Evolutionary conservation across 1,139 yeast species (phyloP).

Genomic region (Nakaseomyces kungkrabaensis): DNA sequence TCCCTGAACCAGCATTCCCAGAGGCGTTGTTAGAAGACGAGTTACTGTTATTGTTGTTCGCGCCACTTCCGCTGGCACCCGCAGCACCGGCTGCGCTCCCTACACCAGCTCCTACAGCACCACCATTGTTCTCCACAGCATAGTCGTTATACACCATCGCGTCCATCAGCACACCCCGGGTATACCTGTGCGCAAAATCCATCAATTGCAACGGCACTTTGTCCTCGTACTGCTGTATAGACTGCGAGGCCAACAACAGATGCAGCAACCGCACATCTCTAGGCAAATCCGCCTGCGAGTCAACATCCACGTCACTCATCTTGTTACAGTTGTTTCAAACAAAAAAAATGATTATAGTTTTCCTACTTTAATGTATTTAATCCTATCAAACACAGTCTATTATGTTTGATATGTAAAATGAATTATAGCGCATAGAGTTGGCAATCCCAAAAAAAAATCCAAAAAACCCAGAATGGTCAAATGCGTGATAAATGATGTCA

Average conservation of each 20-base stretch:
- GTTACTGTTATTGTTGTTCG: no score
- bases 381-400: no score
- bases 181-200: conserved; percentile 91
- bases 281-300: conserved; percentile 38
- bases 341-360: background rate
- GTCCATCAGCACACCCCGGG: conserved; percentile 76
- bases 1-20: conserved; percentile 17
- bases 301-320: conserved; percentile 2
- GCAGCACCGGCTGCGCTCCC: conserved; percentile 27
- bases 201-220: conserved; percentile 89
- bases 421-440: no score
- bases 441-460: background rate
- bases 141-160: conserved; percentile 86
- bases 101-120: conserved; percentile 29
- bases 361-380: no score
- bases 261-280: conserved; percentile 87
- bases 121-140: conserved; percentile 37
- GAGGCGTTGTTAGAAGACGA: no score
- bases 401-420: no score
- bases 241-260: conserved; percentile 85
- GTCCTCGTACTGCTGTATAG: conserved; percentile 85
- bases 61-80: conserved; percentile 14
- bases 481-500: no score
- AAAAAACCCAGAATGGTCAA: no score
- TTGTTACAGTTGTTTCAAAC: background rate